These are phyloP conservation scores for Amylostereum areolatum DNA, from an alignment of 1,284 basidiomycete species.

Conservation along the genomic window DNA sequence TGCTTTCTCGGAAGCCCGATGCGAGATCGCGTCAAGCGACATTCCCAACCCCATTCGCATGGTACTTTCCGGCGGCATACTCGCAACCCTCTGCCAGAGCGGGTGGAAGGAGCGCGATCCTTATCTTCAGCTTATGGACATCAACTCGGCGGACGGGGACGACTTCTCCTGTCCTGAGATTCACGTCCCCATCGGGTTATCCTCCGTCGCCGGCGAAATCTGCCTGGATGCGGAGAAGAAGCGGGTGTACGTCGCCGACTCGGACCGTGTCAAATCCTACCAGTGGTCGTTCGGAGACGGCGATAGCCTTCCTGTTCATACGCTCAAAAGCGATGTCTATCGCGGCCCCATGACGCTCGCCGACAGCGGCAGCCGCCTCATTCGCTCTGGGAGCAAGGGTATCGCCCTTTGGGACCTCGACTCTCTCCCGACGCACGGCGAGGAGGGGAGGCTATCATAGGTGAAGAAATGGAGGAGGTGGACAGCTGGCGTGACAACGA, in stretches of 20 bases:
- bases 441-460: neutral
- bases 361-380: neutral
- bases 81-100: neutral
- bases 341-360: neutral
- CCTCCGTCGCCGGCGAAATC: neutral
- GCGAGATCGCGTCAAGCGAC: neutral
- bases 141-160: neutral
- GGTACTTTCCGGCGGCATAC: neutral
- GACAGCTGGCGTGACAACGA: neutral
- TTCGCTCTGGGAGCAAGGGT: neutral
- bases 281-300: neutral
- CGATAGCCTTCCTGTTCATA: no score
- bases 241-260: slow-evolving; percentile 2
- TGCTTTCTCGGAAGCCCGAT: neutral
- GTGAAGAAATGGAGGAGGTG: no score
- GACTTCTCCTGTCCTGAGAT: neutral
- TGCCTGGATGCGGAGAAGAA: slow-evolving; percentile 1
- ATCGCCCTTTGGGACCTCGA: slow-evolving; percentile 4
- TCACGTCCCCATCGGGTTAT: neutral
- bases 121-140: neutral
- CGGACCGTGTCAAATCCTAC: slow-evolving; percentile 2
- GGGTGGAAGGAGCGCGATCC: neutral
- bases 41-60: neutral
- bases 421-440: neutral
- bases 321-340: neutral